These are phyloP conservation scores for Cenococcum geophilum DNA, from an alignment of 495 filamentous ascomycete genomes.

Conservation along the genomic window DNA sequence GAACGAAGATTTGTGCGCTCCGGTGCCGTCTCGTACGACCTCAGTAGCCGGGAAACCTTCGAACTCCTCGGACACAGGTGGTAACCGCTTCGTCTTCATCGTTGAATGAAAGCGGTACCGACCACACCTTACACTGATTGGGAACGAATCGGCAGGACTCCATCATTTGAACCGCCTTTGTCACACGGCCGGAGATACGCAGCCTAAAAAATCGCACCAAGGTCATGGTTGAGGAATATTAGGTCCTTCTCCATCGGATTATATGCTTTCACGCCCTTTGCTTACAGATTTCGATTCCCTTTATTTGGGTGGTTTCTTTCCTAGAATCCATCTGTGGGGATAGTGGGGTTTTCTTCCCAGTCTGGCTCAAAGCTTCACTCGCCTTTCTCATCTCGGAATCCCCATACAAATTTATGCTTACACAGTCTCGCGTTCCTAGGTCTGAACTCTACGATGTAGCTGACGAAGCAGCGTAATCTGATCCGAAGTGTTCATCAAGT, in stretches of 20 bases:
- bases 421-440: not conserved
- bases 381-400: too few species aligned
- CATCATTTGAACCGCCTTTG: not conserved
- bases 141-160: conserved; percentile 1
- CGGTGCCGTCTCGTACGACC: not conserved
- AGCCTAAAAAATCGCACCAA: not conserved
- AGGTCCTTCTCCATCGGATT: too few species aligned
- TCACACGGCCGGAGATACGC: not conserved
- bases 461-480: not conserved
- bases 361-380: too few species aligned
- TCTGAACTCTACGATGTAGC: not conserved
- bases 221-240: not conserved
- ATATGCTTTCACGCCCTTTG: too few species aligned
- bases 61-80: not conserved
- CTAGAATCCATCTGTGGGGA: too few species aligned
- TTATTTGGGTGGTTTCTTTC: too few species aligned
- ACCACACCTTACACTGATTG: not conserved
- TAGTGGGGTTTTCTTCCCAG: too few species aligned
- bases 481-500: not conserved
- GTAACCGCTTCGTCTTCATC: not conserved
- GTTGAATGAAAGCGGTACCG: not conserved
- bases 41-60: not conserved
- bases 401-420: too few species aligned
- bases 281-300: too few species aligned
- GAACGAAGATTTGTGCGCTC: not conserved